Conservation (phyloP, 2,329 filamentous ascomycete genomes). For the Ascochyta viciae-villosae region DNA sequence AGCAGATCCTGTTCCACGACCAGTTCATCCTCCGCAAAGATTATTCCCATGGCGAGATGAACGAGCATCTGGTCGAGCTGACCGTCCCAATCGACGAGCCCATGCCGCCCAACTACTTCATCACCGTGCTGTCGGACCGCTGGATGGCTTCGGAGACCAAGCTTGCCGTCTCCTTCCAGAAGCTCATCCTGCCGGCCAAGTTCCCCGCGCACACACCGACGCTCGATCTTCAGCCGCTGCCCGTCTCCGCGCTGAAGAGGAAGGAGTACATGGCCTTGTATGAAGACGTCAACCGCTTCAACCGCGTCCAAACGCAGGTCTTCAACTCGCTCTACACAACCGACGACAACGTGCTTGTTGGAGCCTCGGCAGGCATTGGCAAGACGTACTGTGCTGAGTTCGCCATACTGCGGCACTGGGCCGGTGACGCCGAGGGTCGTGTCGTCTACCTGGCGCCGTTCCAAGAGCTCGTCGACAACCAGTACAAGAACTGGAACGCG, state of each 20-base stretch:
- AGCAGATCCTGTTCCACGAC: slow-evolving; percentile 94
- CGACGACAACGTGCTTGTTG: slow-evolving; percentile 92
- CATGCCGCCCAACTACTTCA: slow-evolving; percentile 98
- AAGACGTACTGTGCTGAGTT: slow-evolving; percentile 98
- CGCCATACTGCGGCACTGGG: slow-evolving; percentile 88
- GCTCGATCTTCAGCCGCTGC: slow-evolving; percentile 88
- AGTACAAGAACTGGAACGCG: slow-evolving; percentile 83
- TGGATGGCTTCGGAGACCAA: slow-evolving; percentile 99
- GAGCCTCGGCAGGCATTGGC: slow-evolving; percentile 90
- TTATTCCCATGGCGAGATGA: slow-evolving; percentile 83
- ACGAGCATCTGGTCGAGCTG: slow-evolving; percentile 94
- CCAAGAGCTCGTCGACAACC: slow-evolving; percentile 87
- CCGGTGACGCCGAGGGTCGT: slow-evolving; percentile 71
- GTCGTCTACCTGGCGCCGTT: slow-evolving; percentile 95
- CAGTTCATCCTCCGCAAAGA: slow-evolving; percentile 91
- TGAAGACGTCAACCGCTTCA: slow-evolving; percentile 85
- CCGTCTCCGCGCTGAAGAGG: slow-evolving; percentile 85
- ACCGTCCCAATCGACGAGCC: slow-evolving; percentile 96
- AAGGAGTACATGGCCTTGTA: slow-evolving; percentile 85
- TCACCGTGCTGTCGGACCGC: slow-evolving; percentile 89
- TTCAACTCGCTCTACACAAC: slow-evolving; percentile 93
- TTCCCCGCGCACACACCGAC: slow-evolving; percentile 94
- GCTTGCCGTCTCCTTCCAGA: slow-evolving; percentile 91
- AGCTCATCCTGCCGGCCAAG: slow-evolving; percentile 90
- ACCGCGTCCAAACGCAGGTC: slow-evolving; percentile 95